phyloP scores from a whole-genome alignment of 768 basidiomycete genomes.

The Xerocomus spinulosus region DNA sequence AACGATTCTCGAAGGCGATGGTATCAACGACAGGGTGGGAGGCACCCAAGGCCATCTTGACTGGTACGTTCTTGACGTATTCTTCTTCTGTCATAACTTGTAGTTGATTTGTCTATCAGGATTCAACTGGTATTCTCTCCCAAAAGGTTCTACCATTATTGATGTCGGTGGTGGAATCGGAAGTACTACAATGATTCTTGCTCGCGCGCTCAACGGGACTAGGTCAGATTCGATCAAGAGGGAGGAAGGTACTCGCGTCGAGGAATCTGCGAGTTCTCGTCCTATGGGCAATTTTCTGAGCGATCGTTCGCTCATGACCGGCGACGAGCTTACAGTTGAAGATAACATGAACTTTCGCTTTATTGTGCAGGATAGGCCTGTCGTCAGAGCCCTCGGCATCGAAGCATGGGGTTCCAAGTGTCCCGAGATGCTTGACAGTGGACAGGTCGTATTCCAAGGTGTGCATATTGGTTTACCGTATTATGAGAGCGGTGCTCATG shows the following conservation, averaged over 20 bases:
- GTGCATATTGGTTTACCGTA: not conserved
- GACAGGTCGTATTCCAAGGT: conserved; percentile 52
- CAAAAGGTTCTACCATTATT: conserved; percentile 48
- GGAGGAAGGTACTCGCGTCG: conserved; percentile 1
- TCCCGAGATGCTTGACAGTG: conserved; percentile 52
- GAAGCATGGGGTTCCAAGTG: conserved; percentile 58
- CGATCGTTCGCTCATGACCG: not conserved
- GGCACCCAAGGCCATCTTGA: conserved; percentile 53
- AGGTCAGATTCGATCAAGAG: not conserved
- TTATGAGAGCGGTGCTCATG: not conserved
- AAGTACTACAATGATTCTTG: conserved; percentile 42
- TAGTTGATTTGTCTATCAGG: conserved; percentile 32
- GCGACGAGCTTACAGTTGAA: conserved; percentile 1
- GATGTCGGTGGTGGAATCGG: conserved; percentile 74
- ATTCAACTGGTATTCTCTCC: conserved; percentile 54
- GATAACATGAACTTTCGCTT: conserved; percentile 36
- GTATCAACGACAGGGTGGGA: conserved; percentile 69
- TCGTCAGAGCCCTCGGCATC: conserved; percentile 49
- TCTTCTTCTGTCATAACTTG: not conserved
- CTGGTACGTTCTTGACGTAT: conserved; percentile 35
- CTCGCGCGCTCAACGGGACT: conserved; percentile 31
- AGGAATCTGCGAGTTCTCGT: not conserved
- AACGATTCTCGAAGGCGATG: conserved; percentile 76
- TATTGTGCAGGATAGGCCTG: conserved; percentile 58
- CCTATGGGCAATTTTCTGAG: not conserved